These are phyloP conservation scores for Zopfochytrium polystomum DNA, from an alignment of 371 early-diverging fungal genomes.

Conservation along the genomic window DNA sequence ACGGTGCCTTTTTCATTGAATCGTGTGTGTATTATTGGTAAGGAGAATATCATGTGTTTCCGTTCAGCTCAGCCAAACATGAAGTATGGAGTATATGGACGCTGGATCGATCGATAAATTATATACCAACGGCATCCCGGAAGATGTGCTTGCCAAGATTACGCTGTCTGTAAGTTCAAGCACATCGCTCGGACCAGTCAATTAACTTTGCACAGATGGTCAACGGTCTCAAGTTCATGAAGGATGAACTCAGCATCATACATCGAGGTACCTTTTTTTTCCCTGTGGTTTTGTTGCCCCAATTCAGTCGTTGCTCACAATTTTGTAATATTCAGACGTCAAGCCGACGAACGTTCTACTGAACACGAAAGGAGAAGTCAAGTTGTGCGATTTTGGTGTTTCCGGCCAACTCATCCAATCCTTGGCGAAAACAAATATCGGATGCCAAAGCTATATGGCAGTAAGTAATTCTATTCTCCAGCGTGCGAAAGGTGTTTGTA, in stretches of 20 bases:
- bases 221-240: constrained; percentile 81
- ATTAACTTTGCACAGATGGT: constrained; percentile 38
- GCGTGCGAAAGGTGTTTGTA: neutral
- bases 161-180: constrained; percentile 56
- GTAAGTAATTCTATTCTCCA: constrained; percentile 4
- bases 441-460: constrained; percentile 93
- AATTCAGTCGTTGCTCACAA: neutral
- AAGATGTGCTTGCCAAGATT: constrained; percentile 77
- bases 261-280: constrained; percentile 59
- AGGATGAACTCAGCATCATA: constrained; percentile 84
- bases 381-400: constrained; percentile 81
- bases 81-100: constrained; percentile 78
- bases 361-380: constrained; percentile 81
- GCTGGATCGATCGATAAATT: constrained; percentile 86
- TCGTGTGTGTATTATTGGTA: constrained; percentile 93
- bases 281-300: neutral
- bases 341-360: constrained; percentile 93
- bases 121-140: constrained; percentile 76
- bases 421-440: constrained; percentile 89
- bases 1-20: constrained; percentile 96
- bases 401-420: constrained; percentile 82
- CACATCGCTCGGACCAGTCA: neutral
- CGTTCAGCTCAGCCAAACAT: neutral
- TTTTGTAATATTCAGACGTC: constrained; percentile 78
- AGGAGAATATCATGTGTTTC: constrained; percentile 33